phyloP scores from a whole-genome alignment of 2,329 filamentous ascomycete genomes.

The Emericellopsis atlantica region DNA sequence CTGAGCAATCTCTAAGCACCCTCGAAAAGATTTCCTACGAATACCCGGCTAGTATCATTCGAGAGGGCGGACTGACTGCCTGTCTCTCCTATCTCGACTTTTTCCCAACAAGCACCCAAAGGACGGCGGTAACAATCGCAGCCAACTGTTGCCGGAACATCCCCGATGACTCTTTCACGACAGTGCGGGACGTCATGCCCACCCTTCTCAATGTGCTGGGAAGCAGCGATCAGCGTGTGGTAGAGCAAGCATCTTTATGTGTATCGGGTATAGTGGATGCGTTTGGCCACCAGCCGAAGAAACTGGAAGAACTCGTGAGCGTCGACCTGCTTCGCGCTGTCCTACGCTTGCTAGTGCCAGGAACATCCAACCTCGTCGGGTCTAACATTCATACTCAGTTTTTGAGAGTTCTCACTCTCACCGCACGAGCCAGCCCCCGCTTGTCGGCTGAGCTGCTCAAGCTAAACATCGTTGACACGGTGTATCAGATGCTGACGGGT shows the following conservation, averaged over 20 bases:
- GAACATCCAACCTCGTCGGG: constrained; percentile 89
- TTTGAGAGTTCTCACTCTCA: constrained; percentile 79
- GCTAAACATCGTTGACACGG: constrained; percentile 91
- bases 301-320: constrained; percentile 86
- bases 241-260: constrained; percentile 91
- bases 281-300: constrained; percentile 78
- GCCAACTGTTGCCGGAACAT: constrained; percentile 98
- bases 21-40: constrained; percentile 96
- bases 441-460: constrained; percentile 86
- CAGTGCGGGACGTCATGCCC: constrained; percentile 92
- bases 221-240: constrained; percentile 91
- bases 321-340: constrained; percentile 76
- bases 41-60: constrained; percentile 88
- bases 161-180: constrained; percentile 81
- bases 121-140: constrained; percentile 91
- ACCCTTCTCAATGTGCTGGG: constrained; percentile 80
- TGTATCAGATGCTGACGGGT: constrained; percentile 94
- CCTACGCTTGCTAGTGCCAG: constrained; percentile 76
- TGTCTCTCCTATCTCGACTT: constrained; percentile 95
- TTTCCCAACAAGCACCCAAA: constrained; percentile 92
- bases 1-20: constrained; percentile 92
- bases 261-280: constrained; percentile 95
- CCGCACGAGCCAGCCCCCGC: constrained; percentile 74
- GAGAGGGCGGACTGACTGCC: constrained; percentile 89
- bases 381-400: constrained; percentile 95